Evolutionary conservation across 768 basidiomycete species (phyloP), one percentile per base, ranked within the genome.

Genomic region (Suillus paluster): DNA sequence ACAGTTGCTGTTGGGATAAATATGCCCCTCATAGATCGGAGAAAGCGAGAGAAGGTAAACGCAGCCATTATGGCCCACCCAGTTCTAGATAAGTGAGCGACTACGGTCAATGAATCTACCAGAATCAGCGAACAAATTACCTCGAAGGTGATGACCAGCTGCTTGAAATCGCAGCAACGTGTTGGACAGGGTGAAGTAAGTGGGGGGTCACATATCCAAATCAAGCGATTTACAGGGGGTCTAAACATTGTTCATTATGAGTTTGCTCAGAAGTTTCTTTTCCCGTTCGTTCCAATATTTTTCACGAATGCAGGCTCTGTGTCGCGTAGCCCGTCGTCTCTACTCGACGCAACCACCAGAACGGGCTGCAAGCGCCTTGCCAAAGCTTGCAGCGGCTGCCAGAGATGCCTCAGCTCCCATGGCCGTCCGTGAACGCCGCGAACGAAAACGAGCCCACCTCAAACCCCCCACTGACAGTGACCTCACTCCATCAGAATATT

Each of bases 361-460:
- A 10, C 78, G 86, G 52, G 88, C 87, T 46, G 79, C 83, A 17
- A 89, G 89, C 0, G 84, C 89, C 0, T 90, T 84, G 39, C 79
- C 79, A 1, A 73, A 76, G 5, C 70, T 74, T 14, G 82, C 81
- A 5, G 75, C 76, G 0, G 60, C 61, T 41, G 90, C 91, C 2
- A 80, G 89, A 46, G 89, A 87, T 33, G 81, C 86, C 9, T 92
- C 91, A 0, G 84, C 89, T 0, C 91, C 91, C 1, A 82, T 86
- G 46, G 89, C 90, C 30, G 90, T 93, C 56, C 87, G 88, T 60
- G 80, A 85, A 19, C 89, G 91, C 57, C 86, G 91, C 60, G 75
- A 76, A 38, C 75, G 73, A 59, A 88, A 84, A 73, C 78, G 78
- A 64, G 77, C 80, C 54, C 78, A 81, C 2, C 52, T 71, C 38